Evolutionary conservation across 2,329 filamentous ascomycete species (phyloP).

Genomic region (Botrytis tulipae): DNA sequence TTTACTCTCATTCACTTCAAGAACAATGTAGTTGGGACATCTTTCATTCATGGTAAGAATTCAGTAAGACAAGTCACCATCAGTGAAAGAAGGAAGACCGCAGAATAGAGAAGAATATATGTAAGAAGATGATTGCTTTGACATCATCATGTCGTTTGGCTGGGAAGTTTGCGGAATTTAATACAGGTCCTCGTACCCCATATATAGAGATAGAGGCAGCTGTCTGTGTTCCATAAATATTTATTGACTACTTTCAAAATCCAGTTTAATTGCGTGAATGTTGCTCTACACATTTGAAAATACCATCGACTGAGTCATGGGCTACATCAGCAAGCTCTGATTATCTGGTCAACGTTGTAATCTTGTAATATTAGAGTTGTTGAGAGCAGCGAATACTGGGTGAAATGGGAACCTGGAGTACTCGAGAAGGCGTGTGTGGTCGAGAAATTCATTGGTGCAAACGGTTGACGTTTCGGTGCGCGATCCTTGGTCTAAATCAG

Average conservation of each 20-base stretch:
- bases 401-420: background rate
- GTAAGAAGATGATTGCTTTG: background rate
- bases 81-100: too few relatives aligned
- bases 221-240: background rate
- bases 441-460: background rate
- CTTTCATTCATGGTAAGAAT: background rate
- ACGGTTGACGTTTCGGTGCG: background rate
- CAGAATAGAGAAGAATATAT: background rate
- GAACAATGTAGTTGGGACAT: background rate
- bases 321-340: background rate
- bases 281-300: background rate
- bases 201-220: accelerated
- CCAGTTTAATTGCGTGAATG: background rate
- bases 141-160: background rate
- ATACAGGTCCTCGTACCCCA: background rate
- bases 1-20: background rate
- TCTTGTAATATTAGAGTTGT: background rate
- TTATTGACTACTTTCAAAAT: background rate
- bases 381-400: background rate
- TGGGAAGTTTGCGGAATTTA: background rate
- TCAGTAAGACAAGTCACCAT: too few relatives aligned
- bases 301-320: background rate
- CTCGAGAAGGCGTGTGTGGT: background rate
- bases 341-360: background rate
- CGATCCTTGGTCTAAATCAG: background rate